Base-by-base conservation (phyloP, 2,329 filamentous ascomycete species). In the Ceratocystis cacaofunesta region DNA sequence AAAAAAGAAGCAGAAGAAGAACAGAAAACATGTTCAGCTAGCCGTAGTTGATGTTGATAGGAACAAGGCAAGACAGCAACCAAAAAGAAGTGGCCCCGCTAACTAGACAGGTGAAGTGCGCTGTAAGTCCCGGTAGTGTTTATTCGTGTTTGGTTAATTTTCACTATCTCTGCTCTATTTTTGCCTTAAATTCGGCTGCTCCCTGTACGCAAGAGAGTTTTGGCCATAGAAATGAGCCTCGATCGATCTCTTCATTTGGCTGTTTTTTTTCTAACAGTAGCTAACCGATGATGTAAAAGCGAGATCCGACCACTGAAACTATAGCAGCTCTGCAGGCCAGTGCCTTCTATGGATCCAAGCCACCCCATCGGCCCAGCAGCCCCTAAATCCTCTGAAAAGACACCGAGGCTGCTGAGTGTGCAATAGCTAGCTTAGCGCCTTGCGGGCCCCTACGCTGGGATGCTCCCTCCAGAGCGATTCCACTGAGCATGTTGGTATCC, bases 1-100 rank as follows among this genome's bases (percentile, higher is more conserved):
- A 58, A 58, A 65, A 64, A 41, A 64, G 52, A 68, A 64, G 5
- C 65, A 65, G 65, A 22, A 57, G n/a, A 62, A 44, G 17, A 48
- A 43, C 28, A 25, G 28, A 28, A 61, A 46, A 61, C n/a, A 61
- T 43, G 19, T 25, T 10, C 17, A 58, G 28, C 12, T 32, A 30
- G n/a, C 62, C 25, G 28, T 19, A 8, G 28, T 19, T 15, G 30
- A 30, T 6, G 5, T 19, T 15, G 6, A 30, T 2, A 1, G 10
- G 32, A 17, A n/a, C n/a, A n/a, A 10, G n/a, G 55, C 55, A 50
- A 12, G 46, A 50, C n/a, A 12, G 19, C n/a, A 57, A 6, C 22
- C 15, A 12, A 58, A 25, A 17, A n/a, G 15, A 10, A 19, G 28
- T 12, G 5, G 28, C 28, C 36, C 36, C 36, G 36, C 36, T 41